Conservation (phyloP, 306 rosid species). For the Medicago ruthenica region DNA sequence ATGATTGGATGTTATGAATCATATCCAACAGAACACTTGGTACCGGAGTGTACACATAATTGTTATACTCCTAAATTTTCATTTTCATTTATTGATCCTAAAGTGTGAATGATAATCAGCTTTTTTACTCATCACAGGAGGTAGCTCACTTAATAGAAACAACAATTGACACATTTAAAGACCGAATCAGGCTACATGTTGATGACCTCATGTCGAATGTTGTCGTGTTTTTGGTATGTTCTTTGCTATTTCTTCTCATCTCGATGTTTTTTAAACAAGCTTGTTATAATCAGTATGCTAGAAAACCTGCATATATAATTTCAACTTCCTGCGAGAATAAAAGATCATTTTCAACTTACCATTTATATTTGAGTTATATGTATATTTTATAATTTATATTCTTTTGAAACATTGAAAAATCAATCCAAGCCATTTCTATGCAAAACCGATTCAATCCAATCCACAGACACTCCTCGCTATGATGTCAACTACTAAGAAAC, state of each 20-base stretch:
- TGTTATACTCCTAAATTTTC: not conserved
- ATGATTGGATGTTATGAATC: no score
- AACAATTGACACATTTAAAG: not conserved
- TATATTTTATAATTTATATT: no score
- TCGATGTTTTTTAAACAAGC: not conserved
- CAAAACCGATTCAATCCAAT: not conserved
- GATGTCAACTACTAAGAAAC: no score
- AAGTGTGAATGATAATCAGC: no score
- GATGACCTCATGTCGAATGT: conserved; percentile 32
- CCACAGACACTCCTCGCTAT: not conserved
- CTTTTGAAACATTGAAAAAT: no score
- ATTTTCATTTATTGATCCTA: not conserved
- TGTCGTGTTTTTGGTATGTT: conserved; percentile 28
- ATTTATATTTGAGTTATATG: no score
- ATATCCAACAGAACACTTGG: no score
- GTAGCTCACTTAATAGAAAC: conserved; percentile 13
- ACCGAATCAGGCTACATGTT: conserved; percentile 11
- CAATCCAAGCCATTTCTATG: not conserved
- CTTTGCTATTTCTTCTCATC: not conserved
- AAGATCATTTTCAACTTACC: no score
- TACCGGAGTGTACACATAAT: no score
- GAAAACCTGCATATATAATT: not conserved
- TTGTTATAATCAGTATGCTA: not conserved
- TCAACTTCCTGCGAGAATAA: not conserved
- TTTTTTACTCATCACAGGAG: conserved; percentile 5